Conservation (phyloP, 768 basidiomycete species). For the Rhodotorula babjevae region DNA sequence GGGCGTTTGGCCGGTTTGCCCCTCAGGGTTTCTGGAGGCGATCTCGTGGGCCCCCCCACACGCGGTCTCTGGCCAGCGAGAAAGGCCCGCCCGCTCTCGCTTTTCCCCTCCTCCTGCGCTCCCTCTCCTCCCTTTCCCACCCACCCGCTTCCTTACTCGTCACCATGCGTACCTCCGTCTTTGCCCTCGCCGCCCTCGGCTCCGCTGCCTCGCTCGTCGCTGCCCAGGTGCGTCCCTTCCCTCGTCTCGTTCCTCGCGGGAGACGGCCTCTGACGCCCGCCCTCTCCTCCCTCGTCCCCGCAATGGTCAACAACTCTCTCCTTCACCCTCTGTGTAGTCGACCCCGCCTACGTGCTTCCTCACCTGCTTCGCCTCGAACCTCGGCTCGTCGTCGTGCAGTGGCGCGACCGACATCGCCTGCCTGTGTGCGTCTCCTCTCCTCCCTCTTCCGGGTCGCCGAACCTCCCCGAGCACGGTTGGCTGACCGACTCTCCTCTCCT, state of each 20-base stretch:
- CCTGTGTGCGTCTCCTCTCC: background rate
- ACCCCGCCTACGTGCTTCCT: conserved; percentile 9
- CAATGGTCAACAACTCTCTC: background rate
- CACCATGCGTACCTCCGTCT: conserved; percentile 3
- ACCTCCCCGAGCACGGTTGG: background rate
- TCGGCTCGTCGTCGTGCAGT: conserved; percentile 1
- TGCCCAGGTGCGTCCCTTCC: background rate
- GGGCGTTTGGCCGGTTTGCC: too few species aligned
- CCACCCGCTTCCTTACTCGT: too few species aligned
- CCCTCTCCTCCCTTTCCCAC: background rate
- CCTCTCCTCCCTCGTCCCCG: background rate
- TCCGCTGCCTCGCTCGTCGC: conserved; percentile 1
- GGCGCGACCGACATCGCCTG: conserved; percentile 6
- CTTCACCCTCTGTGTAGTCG: background rate
- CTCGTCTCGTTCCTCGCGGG: too few species aligned
- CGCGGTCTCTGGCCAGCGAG: too few species aligned
- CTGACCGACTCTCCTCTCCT: background rate
- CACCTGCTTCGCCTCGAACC: background rate
- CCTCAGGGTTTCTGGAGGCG: too few species aligned
- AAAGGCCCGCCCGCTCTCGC: background rate
- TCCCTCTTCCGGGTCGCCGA: too few species aligned
- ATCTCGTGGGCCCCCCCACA: too few species aligned
- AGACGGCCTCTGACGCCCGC: background rate
- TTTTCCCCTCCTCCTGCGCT: background rate
- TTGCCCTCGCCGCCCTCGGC: conserved; percentile 1